Evolutionary conservation across 169 alveolate genomes (phyloP), one percentile per base, ranked within the genome.

Genomic region (Prorocentrum cordatum): DNA sequence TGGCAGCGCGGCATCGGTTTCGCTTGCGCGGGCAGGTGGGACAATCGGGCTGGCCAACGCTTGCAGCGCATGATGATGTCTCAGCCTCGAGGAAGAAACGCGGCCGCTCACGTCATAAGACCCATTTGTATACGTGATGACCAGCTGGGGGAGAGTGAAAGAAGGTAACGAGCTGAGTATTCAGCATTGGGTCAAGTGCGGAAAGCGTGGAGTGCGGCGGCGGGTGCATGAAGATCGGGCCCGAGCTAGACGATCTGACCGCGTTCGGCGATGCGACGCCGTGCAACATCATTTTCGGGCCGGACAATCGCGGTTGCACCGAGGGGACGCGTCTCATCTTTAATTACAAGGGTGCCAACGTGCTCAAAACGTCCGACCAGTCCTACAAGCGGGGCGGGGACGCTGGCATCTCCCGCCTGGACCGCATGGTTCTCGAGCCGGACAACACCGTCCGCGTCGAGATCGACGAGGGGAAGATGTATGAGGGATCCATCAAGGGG

Each of bases 271-370:
- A 39, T 47, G 47, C 32, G 27, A 31, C 75, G 24, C 24, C n/a
- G 39, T 66, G 14, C 75, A 66, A 66, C 26, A 66, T 66, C 36
- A 66, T 66, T 39, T 66, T 66, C 26, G 75, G 75, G 3, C 75
- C 75, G 20, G 75, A 66, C 45, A 66, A 66, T 26, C 32, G 75
- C 36, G 75, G 75, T 24, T 66, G 18, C 47, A 66, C 26, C 47
- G 5, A 27, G 24, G 47, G 75, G 18, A 66, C 75, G 3, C 75
- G 32, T 22, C 75, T 66, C 26, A 66, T 66, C 36, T 66, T 66
- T 47, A 66, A 31, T 26, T 31, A 66, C 45, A 26, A 47, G 29
- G 36, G 36, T 16, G 45, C 32, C 27, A 66, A 66, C 47, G 12
- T 29, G 3, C 26, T 66, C 47, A 66, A 66, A 47, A 66, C 39